Conservation (phyloP, 345 rosid species). For the Triadica sebifera region DNA sequence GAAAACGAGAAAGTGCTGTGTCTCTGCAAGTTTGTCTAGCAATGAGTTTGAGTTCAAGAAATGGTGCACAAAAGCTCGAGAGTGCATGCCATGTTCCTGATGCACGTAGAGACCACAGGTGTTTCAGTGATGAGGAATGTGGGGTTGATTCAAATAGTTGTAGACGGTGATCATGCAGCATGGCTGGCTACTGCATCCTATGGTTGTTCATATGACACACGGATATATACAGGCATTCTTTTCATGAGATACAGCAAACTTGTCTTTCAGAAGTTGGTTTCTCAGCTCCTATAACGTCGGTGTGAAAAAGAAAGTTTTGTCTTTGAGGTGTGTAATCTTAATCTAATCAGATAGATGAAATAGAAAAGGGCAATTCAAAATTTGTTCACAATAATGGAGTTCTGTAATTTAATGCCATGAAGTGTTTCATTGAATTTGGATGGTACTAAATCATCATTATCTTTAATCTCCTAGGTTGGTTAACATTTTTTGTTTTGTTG, state of each 20-base stretch:
- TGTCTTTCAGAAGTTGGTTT: neutral
- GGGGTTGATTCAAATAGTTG: conserved; percentile 75
- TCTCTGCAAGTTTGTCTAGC: conserved; percentile 80
- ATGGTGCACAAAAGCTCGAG: conserved; percentile 42
- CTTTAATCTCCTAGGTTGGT: too few species aligned
- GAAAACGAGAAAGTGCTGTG: conserved; percentile 64
- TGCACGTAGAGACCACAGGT: conserved; percentile 49
- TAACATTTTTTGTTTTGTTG: too few species aligned
- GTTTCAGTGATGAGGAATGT: conserved; percentile 68
- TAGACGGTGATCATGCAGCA: conserved; percentile 78
- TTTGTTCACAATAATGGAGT: neutral
- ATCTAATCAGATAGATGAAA: conserved; percentile 2
- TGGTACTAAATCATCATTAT: neutral
- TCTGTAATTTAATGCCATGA: neutral
- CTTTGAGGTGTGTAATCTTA: conserved; percentile 5
- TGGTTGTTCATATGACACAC: conserved; percentile 51
- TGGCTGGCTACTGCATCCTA: conserved; percentile 75
- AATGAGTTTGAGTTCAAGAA: conserved; percentile 27
- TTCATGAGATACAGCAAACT: conserved; percentile 8
- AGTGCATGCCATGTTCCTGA: conserved; percentile 87
- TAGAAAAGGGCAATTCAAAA: conserved; percentile 9
- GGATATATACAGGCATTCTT: conserved; percentile 17
- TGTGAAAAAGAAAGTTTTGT: neutral
- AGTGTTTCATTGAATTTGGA: neutral
- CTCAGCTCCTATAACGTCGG: neutral